These are phyloP conservation scores for Penicillium sp. DNA, from an alignment of 2,329 filamentous ascomycete species.

Conservation along the genomic window DNA sequence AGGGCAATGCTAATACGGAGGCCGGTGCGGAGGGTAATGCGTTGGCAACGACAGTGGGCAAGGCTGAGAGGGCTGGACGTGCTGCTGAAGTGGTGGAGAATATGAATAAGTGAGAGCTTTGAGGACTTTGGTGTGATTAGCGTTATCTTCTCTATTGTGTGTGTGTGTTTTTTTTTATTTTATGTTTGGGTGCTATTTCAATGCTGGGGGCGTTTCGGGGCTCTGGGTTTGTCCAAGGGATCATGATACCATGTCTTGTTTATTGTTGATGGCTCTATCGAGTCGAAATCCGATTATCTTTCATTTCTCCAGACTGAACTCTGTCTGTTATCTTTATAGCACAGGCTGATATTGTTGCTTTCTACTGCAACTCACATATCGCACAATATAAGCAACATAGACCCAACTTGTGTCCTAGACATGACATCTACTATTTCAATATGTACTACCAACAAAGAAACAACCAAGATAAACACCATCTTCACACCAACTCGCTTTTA, in stretches of 20 bases:
- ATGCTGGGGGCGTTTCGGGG: conserved; percentile 20
- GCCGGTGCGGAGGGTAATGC: conserved; percentile 33
- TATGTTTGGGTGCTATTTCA: conserved; percentile 4
- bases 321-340: not conserved
- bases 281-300: not conserved
- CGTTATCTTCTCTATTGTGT: conserved; percentile 9
- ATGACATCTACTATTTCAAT: conserved; percentile 11
- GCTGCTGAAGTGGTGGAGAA: conserved; percentile 50
- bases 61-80: conserved; percentile 46
- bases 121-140: conserved; percentile 7
- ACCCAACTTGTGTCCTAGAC: conserved; percentile 1
- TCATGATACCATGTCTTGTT: conserved; percentile 29
- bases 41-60: conserved; percentile 48
- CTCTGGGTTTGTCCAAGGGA: conserved; percentile 6
- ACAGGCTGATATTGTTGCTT: not conserved
- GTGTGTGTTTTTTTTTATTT: not conserved
- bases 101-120: conserved; percentile 41
- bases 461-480: conserved; percentile 17
- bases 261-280: not conserved
- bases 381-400: not conserved
- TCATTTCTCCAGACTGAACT: not conserved
- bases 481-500: conserved; percentile 24
- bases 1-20: conserved; percentile 24
- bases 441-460: conserved; percentile 17
- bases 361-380: not conserved